Evolutionary conservation across 768 basidiomycete species (phyloP).

Genomic region (Coprinopsis sp.): DNA sequence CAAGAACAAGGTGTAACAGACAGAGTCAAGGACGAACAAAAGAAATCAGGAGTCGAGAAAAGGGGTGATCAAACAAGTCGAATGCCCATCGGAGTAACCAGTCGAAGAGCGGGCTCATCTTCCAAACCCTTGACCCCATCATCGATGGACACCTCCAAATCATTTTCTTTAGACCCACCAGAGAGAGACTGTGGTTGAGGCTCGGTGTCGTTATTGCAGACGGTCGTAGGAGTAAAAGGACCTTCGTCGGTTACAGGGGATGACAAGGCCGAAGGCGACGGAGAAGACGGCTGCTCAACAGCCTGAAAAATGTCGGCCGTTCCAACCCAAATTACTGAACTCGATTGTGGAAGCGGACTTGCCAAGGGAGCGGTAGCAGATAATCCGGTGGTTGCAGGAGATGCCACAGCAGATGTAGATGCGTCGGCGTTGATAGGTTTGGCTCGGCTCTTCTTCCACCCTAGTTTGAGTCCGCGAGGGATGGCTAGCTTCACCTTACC

Average conservation of each 20-base stretch:
- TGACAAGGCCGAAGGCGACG: background rate
- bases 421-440: too few species aligned
- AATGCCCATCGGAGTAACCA: conserved; percentile 8
- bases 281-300: background rate
- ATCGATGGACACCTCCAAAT: too few species aligned
- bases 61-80: too few species aligned
- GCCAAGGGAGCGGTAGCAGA: too few species aligned
- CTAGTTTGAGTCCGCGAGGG: conserved; percentile 16
- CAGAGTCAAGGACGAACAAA: too few species aligned
- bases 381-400: too few species aligned
- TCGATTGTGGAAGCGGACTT: too few species aligned
- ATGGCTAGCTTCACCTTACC: conserved; percentile 14
- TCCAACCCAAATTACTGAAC: background rate
- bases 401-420: too few species aligned
- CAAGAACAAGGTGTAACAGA: too few species aligned
- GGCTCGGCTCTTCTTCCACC: background rate
- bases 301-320: background rate
- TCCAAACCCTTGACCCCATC: too few species aligned
- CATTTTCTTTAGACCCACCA: background rate
- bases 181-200: background rate
- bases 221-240: conserved; percentile 7
- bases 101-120: conserved; percentile 13
- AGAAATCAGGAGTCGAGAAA: too few species aligned
- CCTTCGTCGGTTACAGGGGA: conserved; percentile 5
- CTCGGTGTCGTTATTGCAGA: conserved; percentile 4